Evolutionary conservation across 2,329 filamentous ascomycete species (phyloP), one percentile per base, ranked within the genome.

Genomic region (Fusarium sp.): DNA sequence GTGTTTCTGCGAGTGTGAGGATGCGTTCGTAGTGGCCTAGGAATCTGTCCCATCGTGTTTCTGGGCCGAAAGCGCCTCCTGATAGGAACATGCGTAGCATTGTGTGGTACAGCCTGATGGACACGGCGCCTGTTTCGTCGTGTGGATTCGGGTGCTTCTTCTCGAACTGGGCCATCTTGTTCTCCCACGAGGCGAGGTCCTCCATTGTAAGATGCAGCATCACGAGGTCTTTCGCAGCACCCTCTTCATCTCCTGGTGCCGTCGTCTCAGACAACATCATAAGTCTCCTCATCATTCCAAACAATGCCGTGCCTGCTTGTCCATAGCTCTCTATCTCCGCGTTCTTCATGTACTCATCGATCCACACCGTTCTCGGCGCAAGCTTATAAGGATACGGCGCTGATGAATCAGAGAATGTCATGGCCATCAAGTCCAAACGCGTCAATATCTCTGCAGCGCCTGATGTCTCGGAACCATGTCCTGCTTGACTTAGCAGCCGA

Each of bases 341-440:
- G 7, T 32, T 56, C 12, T 47, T 42, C 67, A 78, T 69, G 17
- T 56, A 44, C 1, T 70, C 47, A 18, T 71, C 77, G 12, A 76
- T 62, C 36, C 64, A 67, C 3, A 73, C 63, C 30, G 58, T 66
- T 15, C 47, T 66, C 0, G 75, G 68, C 5, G 72, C 55, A 1
- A 73, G 58, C 22, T 59, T 62, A 48, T 76, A 80, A 17, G 76
- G 75, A 63, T 81, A 82, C 3, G 81, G 81, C 6, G 79, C 78
- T 9, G 68, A 75, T 0, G 75, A 76, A 36, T 83, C 82, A 5
- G 74, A 77, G 47, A 83, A 82, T 1, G 80, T 78, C 78, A 82
- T 79, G 70, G 79, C 79, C 44, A 81, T 78, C 10, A 83, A 30
- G 47, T 83, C 81, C n/a, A 83, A 55, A 5, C 81, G 74, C 6